phyloP scores from a whole-genome alignment of 768 basidiomycete species.

The Auricularia heimuer region DNA sequence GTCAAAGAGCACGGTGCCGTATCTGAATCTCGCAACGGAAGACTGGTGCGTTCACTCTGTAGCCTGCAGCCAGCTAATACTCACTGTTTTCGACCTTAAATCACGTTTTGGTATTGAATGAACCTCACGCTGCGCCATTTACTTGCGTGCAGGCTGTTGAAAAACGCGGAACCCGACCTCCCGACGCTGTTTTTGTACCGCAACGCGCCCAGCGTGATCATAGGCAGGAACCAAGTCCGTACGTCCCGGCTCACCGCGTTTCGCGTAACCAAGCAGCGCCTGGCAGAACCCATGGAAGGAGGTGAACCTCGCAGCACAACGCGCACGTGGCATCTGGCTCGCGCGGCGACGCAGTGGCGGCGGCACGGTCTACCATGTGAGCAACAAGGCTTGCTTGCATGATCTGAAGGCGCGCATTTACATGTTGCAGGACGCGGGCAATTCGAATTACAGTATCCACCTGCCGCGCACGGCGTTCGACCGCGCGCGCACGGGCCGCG shows the following conservation, averaged over 20 bases:
- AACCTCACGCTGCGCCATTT: too few species aligned
- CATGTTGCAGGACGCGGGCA: slow-evolving; percentile 73
- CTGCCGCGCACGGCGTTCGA: slow-evolving; percentile 75
- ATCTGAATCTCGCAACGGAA: slow-evolving; percentile 84
- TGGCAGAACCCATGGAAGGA: slow-evolving; percentile 96
- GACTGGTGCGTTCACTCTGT: slow-evolving; percentile 54
- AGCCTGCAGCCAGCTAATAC: slow-evolving; percentile 46
- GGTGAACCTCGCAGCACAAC: slow-evolving; percentile 61
- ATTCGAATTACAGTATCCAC: slow-evolving; percentile 95
- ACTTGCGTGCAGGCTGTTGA: too few species aligned
- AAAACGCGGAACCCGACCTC: slow-evolving; percentile 38
- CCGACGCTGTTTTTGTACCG: slow-evolving; percentile 84
- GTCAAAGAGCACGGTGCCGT: slow-evolving; percentile 71
- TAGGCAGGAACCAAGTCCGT: slow-evolving; percentile 72
- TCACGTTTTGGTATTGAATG: too few species aligned
- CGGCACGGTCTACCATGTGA: slow-evolving; percentile 91
- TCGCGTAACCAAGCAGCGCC: not conserved
- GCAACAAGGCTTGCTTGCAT: slow-evolving; percentile 18
- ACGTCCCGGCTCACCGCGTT: not conserved
- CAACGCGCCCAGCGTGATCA: slow-evolving; percentile 80
- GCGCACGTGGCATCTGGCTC: slow-evolving; percentile 50
- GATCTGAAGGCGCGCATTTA: not conserved
- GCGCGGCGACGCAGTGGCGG: slow-evolving; percentile 85
- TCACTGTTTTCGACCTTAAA: too few species aligned
- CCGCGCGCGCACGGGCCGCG: slow-evolving; percentile 61